Percentiles rank a stretch among this genome's conserved stretches.
Conservation (phyloP, 2,329 filamentous ascomycete genomes). For the Truncatella angustata region DNA sequence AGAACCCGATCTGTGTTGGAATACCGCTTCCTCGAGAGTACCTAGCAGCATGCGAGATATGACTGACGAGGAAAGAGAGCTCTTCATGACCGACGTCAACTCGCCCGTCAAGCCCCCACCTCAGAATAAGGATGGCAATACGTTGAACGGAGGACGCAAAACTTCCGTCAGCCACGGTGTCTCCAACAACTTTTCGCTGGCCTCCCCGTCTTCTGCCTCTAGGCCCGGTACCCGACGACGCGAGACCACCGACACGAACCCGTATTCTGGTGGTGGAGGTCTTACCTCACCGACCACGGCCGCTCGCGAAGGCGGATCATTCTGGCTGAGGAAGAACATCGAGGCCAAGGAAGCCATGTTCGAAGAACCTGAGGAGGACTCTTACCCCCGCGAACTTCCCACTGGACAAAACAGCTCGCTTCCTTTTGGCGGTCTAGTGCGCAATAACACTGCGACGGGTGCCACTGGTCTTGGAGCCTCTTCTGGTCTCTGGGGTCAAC, state of each 20-base stretch:
- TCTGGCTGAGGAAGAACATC: constrained; percentile 55
- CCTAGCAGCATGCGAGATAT: constrained; percentile 74
- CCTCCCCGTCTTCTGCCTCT: constrained; percentile 68
- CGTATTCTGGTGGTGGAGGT: constrained; percentile 45
- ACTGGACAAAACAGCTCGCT: constrained; percentile 25
- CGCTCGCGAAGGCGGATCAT: constrained; percentile 53
- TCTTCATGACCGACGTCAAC: constrained; percentile 85
- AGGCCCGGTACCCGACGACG: constrained; percentile 77
- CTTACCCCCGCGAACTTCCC: constrained; percentile 26
- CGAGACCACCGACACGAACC: constrained; percentile 74
- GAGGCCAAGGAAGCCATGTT: constrained; percentile 52
- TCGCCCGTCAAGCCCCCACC: constrained; percentile 85
- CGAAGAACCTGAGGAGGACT: constrained; percentile 50
- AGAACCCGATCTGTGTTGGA: constrained; percentile 93
- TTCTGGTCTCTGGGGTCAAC: constrained; percentile 44
- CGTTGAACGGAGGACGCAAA: constrained; percentile 71
- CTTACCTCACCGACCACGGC: constrained; percentile 60
- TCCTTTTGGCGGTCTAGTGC: constrained; percentile 47
- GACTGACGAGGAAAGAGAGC: constrained; percentile 64
- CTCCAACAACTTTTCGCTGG: constrained; percentile 63
- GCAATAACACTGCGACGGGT: constrained; percentile 52
- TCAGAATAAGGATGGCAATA: constrained; percentile 66
- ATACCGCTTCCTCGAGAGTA: constrained; percentile 64
- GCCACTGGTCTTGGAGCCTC: constrained; percentile 40
- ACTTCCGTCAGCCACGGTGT: constrained; percentile 74